phyloP scores from a whole-genome alignment of 2,329 filamentous ascomycete genomes.

The Tolypocladium cylindrosporum region DNA sequence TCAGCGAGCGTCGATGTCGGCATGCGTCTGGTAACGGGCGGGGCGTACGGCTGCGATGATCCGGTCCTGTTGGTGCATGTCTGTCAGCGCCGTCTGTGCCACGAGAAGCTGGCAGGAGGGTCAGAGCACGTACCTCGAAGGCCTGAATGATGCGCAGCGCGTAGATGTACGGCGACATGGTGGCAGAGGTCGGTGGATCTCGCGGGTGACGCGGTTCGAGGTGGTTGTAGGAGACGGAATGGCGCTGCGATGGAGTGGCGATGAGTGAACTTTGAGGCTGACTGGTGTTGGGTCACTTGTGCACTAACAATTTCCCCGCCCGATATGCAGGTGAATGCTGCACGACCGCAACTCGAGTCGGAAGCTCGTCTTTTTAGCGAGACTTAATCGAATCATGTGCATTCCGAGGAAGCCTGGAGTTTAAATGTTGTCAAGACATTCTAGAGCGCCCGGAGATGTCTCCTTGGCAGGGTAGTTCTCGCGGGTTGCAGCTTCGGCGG shows the following conservation, averaged over 20 bases:
- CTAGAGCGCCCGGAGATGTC: too few relatives aligned
- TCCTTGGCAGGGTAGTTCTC: too few relatives aligned
- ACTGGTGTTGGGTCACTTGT: too few relatives aligned
- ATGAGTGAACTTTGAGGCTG: too few relatives aligned
- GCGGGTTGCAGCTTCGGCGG: too few relatives aligned
- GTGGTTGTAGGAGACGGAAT: neutral
- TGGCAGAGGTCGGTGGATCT: neutral
- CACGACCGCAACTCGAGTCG: neutral
- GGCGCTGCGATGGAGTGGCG: neutral
- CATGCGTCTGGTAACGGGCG: neutral
- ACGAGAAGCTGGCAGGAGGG: neutral
- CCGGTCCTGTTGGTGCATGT: constrained; percentile 14
- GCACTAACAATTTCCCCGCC: neutral
- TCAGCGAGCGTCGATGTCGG: neutral
- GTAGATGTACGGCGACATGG: constrained; percentile 23
- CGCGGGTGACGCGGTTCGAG: neutral
- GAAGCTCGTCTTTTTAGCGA: too few relatives aligned
- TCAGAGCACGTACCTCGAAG: constrained; percentile 16
- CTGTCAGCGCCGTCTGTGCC: constrained; percentile 5
- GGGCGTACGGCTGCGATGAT: constrained; percentile 21
- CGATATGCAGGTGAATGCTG: neutral
- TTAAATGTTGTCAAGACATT: too few relatives aligned
- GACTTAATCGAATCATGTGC: too few relatives aligned
- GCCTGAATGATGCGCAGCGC: constrained; percentile 22
- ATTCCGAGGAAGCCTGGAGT: too few relatives aligned